These are phyloP conservation scores for Terana coerulea DNA, from an alignment of 768 basidiomycete genomes.

Conservation along the genomic window DNA sequence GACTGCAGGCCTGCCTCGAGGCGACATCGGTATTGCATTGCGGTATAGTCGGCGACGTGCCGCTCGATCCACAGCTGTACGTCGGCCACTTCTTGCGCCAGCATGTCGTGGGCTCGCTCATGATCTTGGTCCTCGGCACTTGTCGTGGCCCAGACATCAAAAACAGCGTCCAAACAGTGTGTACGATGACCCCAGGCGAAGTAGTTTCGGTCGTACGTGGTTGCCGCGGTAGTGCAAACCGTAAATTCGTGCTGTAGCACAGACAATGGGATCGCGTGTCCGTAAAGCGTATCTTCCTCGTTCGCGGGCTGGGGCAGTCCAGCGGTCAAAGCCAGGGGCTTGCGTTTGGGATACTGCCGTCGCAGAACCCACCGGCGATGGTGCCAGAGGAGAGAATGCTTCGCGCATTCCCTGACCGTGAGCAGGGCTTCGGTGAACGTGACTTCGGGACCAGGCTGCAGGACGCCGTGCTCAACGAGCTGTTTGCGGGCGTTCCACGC, in stretches of 20 bases:
- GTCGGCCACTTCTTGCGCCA: constrained; percentile 35
- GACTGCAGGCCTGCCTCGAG: constrained; percentile 22
- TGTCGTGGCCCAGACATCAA: constrained; percentile 9
- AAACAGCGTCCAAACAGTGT: constrained; percentile 38
- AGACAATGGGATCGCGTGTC: constrained; percentile 28
- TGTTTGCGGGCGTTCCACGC: constrained; percentile 60
- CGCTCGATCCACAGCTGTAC: constrained; percentile 51
- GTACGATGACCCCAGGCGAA: constrained; percentile 68
- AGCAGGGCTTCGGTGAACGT: constrained; percentile 42
- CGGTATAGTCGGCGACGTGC: constrained; percentile 68
- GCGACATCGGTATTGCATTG: constrained; percentile 50
- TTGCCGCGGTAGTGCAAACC: constrained; percentile 47
- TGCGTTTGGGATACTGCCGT: constrained; percentile 25
- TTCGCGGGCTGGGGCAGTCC: not conserved
- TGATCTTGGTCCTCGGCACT: constrained; percentile 9
- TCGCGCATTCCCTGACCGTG: constrained; percentile 51
- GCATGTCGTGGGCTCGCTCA: constrained; percentile 26
- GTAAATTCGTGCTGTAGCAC: constrained; percentile 45
- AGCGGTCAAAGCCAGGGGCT: not conserved
- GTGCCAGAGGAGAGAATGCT: constrained; percentile 67
- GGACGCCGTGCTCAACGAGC: constrained; percentile 36
- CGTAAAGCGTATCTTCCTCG: constrained; percentile 17
- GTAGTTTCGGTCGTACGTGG: constrained; percentile 68
- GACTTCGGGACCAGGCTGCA: constrained; percentile 46
- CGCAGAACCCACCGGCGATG: constrained; percentile 65